Percentiles rank a stretch among this genome's conserved stretches.
These are phyloP conservation scores for Fusarium sp. DNA, from an alignment of 2,329 filamentous ascomycete species.

Conservation along the genomic window DNA sequence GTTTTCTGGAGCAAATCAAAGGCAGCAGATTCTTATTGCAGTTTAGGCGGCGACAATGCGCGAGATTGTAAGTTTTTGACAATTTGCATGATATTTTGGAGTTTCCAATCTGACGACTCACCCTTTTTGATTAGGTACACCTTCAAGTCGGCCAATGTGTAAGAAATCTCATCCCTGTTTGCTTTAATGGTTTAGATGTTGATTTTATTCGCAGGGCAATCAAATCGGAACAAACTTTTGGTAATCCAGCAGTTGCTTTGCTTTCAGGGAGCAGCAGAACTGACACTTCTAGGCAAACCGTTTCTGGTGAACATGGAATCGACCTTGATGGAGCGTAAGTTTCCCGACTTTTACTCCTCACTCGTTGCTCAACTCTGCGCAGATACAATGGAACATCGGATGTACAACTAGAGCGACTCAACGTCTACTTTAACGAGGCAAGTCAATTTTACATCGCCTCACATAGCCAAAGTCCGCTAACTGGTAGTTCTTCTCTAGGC, in stretches of 20 bases:
- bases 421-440: slow-evolving; percentile 94
- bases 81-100: background rate
- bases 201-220: slow-evolving; percentile 79
- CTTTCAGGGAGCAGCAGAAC: background rate
- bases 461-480: slow-evolving; percentile 5
- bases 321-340: slow-evolving; percentile 90
- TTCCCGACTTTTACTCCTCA: background rate
- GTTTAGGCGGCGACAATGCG: slow-evolving; percentile 55
- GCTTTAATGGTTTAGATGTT: slow-evolving; percentile 9
- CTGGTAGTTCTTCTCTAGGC: slow-evolving; percentile 66
- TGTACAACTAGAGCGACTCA: slow-evolving; percentile 99
- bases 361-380: slow-evolving; percentile 5
- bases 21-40: background rate
- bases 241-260: background rate
- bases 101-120: slow-evolving; percentile 62
- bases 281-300: slow-evolving; percentile 68
- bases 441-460: slow-evolving; percentile 25
- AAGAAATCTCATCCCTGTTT: slow-evolving; percentile 55
- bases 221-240: slow-evolving; percentile 99
- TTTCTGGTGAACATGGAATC: slow-evolving; percentile 93
- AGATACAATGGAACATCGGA: slow-evolving; percentile 91
- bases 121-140: slow-evolving; percentile 78
- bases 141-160: slow-evolving; percentile 99
- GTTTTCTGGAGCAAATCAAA: background rate
- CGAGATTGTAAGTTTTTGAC: slow-evolving; percentile 70